A percentile compares a stretch with the other conserved stretches of the same genome.
phyloP scores from a whole-genome alignment of 345 rosid genomes.

The Stellera chamaejasme region DNA sequence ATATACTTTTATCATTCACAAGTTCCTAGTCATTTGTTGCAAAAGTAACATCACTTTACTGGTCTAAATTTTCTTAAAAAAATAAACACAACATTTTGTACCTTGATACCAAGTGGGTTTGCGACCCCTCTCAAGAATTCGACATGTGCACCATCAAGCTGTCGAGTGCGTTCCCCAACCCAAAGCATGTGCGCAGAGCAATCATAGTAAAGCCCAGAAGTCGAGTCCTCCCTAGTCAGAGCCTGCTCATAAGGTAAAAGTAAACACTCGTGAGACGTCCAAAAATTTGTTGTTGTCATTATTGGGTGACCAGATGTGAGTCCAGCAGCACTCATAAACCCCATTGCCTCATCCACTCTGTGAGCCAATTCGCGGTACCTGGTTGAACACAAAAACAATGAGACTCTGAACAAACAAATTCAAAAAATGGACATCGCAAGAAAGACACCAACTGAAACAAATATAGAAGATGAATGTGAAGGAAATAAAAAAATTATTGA shows the following conservation, averaged over 20 bases:
- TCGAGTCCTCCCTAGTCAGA: conserved; percentile 37
- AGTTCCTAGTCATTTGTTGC: too few relatives aligned
- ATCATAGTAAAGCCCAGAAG: conserved; percentile 31
- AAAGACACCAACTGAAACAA: neutral
- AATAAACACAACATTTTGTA: neutral
- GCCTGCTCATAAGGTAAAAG: conserved; percentile 34
- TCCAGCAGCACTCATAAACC: conserved; percentile 36
- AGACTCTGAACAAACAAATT: neutral
- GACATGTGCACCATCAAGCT: conserved; percentile 34
- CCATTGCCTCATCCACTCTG: conserved; percentile 32
- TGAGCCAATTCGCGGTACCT: conserved; percentile 35
- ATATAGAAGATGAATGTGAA: neutral
- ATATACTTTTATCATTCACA: too few relatives aligned
- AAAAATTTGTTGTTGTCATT: conserved; percentile 30
- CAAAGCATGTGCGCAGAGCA: conserved; percentile 40
- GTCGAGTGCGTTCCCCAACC: conserved; percentile 39
- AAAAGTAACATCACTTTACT: too few relatives aligned
- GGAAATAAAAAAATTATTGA: neutral
- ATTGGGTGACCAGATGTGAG: conserved; percentile 25
- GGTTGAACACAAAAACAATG: conserved; percentile 1
- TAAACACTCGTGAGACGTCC: conserved; percentile 38
- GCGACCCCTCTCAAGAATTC: conserved; percentile 35
- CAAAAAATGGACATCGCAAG: neutral
- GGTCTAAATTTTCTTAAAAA: neutral
- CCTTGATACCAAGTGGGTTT: conserved; percentile 37